Evolutionary conservation across 2,329 filamentous ascomycete species (phyloP), one percentile per base, ranked within the genome.

Genomic region (Colletotrichum sojae): DNA sequence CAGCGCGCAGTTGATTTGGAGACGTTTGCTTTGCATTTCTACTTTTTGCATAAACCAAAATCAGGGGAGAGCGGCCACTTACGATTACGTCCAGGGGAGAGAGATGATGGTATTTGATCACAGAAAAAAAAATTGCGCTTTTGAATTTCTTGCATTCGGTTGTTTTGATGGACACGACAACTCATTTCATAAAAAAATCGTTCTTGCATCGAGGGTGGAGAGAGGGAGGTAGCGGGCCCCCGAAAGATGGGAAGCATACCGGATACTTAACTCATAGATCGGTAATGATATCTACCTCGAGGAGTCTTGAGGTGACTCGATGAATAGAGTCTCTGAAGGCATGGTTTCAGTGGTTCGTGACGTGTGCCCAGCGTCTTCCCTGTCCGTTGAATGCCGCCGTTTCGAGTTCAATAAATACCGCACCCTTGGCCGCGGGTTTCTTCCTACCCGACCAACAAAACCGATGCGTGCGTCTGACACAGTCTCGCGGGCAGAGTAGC

Each of bases 61-160:
- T 45, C 40, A 25, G 54, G 54, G 39, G 54, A 27, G 9, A 57
- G 54, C 54, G 54, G 54, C 22, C 43, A 25, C 45, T 57, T 45
- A 57, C 54, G 54, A 57, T 57, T 45, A 57, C 20, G 54, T 57
- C 54, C 39, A 57, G 36, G 54, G 52, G 31, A 39, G 46, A n/a
- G 45, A n/a, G 46, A 18, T 18, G 9, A 12, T 20, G 16, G 16
- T 9, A 20, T 49, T 22, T 22, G 16, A 49, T 49, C 46, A 36
- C 16, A 54, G 36, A 27, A 9, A 45, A 57, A 57, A 45, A 22
- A 49, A 49, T 49, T 36, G 31, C 31, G 31, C n/a, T 49, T n/a
- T 49, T 49, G 46, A 12, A 5, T 25, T 49, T 18, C 5, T 48
- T 49, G 45, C 16, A n/a, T 46, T 18, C 4, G 45, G 45, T 22